Evolutionary conservation across 1,139 yeast species (phyloP).

Genomic region (Tardiomyces digboiensis): DNA sequence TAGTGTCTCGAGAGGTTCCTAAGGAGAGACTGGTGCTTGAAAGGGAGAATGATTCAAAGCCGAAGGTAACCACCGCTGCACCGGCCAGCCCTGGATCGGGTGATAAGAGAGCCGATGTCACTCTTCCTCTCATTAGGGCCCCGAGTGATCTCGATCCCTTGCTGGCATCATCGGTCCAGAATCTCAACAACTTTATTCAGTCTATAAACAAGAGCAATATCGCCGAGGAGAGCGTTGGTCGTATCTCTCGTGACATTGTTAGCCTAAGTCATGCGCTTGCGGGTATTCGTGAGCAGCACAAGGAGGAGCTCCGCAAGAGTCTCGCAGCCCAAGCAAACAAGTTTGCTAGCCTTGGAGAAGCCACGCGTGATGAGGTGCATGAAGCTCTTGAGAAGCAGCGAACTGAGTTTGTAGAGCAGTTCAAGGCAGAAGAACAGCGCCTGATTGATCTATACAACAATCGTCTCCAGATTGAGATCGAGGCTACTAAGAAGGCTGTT

Average conservation of each 20-base stretch:
- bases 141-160: conserved; percentile 34
- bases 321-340: conserved; percentile 25
- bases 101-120: not conserved
- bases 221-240: conserved; percentile 20
- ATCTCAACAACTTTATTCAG: conserved; percentile 44
- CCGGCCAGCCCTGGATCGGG: not conserved
- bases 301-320: conserved; percentile 18
- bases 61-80: not conserved
- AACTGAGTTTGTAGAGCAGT: conserved; percentile 45
- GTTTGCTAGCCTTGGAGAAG: conserved; percentile 15
- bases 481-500: conserved; percentile 59
- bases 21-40: not conserved
- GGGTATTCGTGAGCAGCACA: conserved; percentile 13
- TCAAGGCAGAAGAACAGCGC: conserved; percentile 51
- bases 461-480: conserved; percentile 56
- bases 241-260: conserved; percentile 19
- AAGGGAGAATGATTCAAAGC: not conserved
- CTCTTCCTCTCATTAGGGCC: conserved; percentile 19
- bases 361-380: conserved; percentile 23
- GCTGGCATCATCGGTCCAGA: conserved; percentile 37
- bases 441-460: conserved; percentile 55
- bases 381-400: conserved; percentile 38
- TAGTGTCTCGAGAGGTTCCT: not conserved
- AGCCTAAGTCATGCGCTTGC: conserved; percentile 21
- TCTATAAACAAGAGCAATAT: conserved; percentile 36